Evolutionary conservation across 768 basidiomycete genomes (phyloP).

Genomic region (Candolleomyces eurysporus): DNA sequence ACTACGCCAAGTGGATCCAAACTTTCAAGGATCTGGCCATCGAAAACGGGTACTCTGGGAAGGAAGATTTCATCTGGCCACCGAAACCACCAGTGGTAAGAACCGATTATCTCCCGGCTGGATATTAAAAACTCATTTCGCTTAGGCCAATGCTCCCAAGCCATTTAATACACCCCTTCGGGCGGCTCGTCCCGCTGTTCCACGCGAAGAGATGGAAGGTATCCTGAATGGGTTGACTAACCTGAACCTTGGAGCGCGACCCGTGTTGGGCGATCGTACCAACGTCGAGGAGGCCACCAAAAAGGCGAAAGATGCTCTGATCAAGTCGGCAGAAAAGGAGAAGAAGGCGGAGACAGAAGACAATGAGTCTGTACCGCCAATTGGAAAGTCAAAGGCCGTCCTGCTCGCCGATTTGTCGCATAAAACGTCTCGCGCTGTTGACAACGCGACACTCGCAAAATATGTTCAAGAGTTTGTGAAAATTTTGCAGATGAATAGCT

Average conservation of each 20-base stretch:
- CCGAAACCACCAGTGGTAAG: constrained; percentile 43
- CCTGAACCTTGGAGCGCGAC: constrained; percentile 52
- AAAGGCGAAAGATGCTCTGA: constrained; percentile 29
- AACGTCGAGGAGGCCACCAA: constrained; percentile 40
- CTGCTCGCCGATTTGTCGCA: constrained; percentile 48
- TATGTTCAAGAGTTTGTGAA: constrained; percentile 60
- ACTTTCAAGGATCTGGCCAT: constrained; percentile 62
- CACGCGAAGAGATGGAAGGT: constrained; percentile 46
- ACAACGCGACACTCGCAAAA: constrained; percentile 53
- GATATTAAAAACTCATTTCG: background rate
- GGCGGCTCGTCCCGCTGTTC: constrained; percentile 33
- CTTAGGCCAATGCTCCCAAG: constrained; percentile 20
- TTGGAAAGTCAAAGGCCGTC: constrained; percentile 45
- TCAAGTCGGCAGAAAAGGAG: constrained; percentile 7
- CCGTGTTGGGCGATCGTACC: constrained; percentile 49
- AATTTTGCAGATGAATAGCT: constrained; percentile 62
- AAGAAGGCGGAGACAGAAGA: background rate
- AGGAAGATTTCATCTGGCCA: constrained; percentile 72
- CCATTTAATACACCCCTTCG: constrained; percentile 34
- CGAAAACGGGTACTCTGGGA: constrained; percentile 55
- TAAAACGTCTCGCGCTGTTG: constrained; percentile 42
- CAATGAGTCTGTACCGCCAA: background rate
- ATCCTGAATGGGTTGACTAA: constrained; percentile 60
- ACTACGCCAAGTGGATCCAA: constrained; percentile 65
- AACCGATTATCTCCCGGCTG: too few species aligned